These are phyloP conservation scores for Colletotrichum echinochloae DNA, from an alignment of 2,329 filamentous ascomycete species.

Conservation along the genomic window DNA sequence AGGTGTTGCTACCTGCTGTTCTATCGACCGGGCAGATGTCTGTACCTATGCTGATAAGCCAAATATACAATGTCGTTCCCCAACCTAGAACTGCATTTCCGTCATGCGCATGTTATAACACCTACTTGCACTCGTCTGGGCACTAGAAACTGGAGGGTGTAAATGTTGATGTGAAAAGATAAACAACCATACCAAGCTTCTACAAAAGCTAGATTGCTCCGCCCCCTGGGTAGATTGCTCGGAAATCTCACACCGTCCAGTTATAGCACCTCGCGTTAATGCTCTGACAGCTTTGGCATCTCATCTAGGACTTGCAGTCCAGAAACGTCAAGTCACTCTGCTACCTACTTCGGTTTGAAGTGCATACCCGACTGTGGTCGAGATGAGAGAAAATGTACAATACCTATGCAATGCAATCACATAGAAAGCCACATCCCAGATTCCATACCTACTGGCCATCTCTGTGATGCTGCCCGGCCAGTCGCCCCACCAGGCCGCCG, in stretches of 20 bases:
- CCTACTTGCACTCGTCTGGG: background rate
- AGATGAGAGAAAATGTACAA: background rate
- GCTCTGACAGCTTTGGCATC: background rate
- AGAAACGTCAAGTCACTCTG: background rate
- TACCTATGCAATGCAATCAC: slow-evolving; percentile 4
- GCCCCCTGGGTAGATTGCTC: background rate
- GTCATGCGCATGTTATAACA: background rate
- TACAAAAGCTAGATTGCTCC: background rate
- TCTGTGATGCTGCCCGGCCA: background rate
- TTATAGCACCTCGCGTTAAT: background rate
- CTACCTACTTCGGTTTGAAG: background rate
- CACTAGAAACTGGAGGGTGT: fast-evolving
- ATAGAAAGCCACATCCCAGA: background rate
- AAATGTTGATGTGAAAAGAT: fast-evolving
- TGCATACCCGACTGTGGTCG: background rate
- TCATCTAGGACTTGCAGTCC: background rate
- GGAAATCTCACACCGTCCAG: too few relatives aligned
- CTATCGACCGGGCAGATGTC: too few relatives aligned
- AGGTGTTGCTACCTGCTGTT: background rate
- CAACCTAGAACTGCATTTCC: background rate
- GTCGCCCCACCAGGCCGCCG: slow-evolving; percentile 34
- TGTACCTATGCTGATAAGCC: background rate
- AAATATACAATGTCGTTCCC: background rate
- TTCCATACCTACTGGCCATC: background rate
- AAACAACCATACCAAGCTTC: fast-evolving